Conservation (phyloP, 345 rosid genomes). For the Draba incana region DNA sequence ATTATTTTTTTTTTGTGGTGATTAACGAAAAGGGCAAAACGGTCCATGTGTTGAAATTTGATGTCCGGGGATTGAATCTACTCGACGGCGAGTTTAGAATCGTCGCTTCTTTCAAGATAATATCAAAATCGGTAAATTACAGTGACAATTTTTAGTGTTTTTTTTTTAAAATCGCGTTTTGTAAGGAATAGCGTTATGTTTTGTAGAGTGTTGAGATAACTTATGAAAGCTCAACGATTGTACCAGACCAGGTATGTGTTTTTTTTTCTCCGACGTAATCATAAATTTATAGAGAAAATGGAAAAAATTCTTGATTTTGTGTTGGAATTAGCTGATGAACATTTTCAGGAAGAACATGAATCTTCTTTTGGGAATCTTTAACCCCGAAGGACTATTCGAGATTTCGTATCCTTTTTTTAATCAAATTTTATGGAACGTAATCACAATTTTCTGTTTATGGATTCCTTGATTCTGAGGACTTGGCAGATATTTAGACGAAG, state of each 20-base stretch:
- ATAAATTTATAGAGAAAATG: too few relatives aligned
- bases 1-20: not conserved
- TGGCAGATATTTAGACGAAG: slow-evolving; percentile 75
- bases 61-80: slow-evolving; percentile 71
- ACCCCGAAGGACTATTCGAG: slow-evolving; percentile 87
- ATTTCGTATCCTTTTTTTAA: slow-evolving; percentile 70
- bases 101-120: slow-evolving; percentile 70
- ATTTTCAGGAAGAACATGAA: slow-evolving; percentile 68
- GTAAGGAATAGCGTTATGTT: slow-evolving; percentile 27
- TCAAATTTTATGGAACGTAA: not conserved
- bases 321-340: slow-evolving; percentile 68
- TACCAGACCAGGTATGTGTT: slow-evolving; percentile 68
- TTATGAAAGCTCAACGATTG: slow-evolving; percentile 66
- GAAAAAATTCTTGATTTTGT: slow-evolving; percentile 1
- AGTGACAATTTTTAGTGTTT: not conserved
- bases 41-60: slow-evolving; percentile 82
- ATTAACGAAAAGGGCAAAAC: slow-evolving; percentile 75
- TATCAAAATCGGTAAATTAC: slow-evolving; percentile 62
- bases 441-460: not conserved
- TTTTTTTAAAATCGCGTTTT: slow-evolving; percentile 13
- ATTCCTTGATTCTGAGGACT: slow-evolving; percentile 44
- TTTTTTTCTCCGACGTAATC: not conserved
- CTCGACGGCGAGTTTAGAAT: slow-evolving; percentile 74
- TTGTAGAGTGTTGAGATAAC: slow-evolving; percentile 72
- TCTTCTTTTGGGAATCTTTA: slow-evolving; percentile 71